Conservation (phyloP, 148 eudicot species). For the Nyssa sinensis region DNA sequence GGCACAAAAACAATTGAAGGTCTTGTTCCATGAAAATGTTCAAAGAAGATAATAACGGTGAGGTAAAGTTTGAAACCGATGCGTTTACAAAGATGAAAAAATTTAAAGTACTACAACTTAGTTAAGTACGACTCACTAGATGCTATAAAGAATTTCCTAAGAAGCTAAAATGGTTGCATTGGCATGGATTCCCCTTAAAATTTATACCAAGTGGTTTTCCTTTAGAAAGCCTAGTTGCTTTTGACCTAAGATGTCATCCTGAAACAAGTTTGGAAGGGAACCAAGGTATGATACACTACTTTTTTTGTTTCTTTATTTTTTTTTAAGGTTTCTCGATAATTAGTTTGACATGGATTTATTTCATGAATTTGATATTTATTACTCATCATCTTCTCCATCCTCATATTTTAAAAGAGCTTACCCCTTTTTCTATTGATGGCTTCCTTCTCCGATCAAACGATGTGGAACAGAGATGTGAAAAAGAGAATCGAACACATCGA, state of each 20-base stretch:
- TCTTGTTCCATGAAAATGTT: background rate
- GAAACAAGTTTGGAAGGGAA: background rate
- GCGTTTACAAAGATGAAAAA: background rate
- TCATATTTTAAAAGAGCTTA: too few relatives aligned
- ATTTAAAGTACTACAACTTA: background rate
- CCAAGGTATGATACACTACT: background rate
- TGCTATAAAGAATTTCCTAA: background rate
- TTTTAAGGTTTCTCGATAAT: background rate
- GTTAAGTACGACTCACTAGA: background rate
- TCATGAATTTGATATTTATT: too few relatives aligned
- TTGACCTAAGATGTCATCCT: background rate
- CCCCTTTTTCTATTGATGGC: too few relatives aligned
- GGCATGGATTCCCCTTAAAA: background rate
- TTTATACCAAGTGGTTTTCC: background rate
- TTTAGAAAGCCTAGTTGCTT: background rate
- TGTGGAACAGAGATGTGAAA: too few relatives aligned
- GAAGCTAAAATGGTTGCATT: background rate
- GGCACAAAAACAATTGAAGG: constrained; percentile 1
- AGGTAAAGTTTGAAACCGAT: background rate
- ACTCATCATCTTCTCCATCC: too few relatives aligned
- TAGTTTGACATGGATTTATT: too few relatives aligned
- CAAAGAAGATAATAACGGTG: background rate
- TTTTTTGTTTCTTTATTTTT: background rate
- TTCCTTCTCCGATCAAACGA: too few relatives aligned
- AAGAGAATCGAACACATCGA: too few relatives aligned